Conservation (phyloP, 192 early-diverging fungal genomes). For the Coemansia sp. region DNA sequence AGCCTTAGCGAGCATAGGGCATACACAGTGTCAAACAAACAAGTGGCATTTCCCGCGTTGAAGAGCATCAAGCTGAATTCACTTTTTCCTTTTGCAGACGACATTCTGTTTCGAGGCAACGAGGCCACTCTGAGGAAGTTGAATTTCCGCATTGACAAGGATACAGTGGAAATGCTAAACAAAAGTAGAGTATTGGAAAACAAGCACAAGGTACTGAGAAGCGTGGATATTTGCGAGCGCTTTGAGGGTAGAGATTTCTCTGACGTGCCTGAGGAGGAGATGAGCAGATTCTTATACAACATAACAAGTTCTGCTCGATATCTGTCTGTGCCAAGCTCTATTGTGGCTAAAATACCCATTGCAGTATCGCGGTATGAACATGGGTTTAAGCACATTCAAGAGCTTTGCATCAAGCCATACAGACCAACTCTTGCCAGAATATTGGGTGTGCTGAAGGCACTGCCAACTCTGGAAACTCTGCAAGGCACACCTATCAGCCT, state of each 20-base stretch:
- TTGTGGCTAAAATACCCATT: neutral
- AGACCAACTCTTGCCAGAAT: neutral
- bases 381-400: neutral
- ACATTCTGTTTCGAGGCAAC: conserved; percentile 6
- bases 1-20: neutral
- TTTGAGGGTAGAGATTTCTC: neutral
- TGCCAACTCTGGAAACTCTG: neutral
- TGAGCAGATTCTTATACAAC: neutral
- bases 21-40: too few relatives aligned
- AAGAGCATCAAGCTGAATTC: neutral
- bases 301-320: neutral
- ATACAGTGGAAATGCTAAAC: neutral
- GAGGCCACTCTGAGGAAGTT: neutral
- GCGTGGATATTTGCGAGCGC: neutral
- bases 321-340: neutral
- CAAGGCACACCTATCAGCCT: neutral
- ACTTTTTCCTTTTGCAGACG: neutral
- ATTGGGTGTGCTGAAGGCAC: neutral
- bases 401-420: neutral
- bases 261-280: neutral
- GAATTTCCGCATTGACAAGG: neutral
- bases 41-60: neutral
- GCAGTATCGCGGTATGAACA: neutral
- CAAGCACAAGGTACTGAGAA: neutral
- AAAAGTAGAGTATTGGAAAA: neutral